Conservation (phyloP, 2,329 filamentous ascomycete species). For the Colletotrichum kahawae region DNA sequence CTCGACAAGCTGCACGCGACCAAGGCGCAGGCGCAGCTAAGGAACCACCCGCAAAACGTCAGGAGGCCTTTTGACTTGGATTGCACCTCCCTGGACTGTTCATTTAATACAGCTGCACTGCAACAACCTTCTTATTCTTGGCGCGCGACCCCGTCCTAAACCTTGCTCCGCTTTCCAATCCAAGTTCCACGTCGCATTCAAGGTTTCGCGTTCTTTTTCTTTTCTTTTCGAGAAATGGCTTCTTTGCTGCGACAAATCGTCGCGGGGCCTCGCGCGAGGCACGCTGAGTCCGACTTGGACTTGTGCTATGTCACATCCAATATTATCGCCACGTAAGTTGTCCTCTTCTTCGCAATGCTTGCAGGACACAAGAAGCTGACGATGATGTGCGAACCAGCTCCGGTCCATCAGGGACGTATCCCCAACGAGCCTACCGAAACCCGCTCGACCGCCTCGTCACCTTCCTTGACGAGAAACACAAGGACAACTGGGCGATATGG, state of each 20-base stretch:
- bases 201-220: not conserved
- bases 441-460: constrained; percentile 85
- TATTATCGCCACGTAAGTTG: constrained; percentile 65
- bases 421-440: constrained; percentile 91
- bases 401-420: constrained; percentile 87
- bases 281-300: constrained; percentile 88
- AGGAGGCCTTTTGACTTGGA: not conserved
- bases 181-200: not conserved
- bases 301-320: constrained; percentile 94
- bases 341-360: constrained; percentile 32
- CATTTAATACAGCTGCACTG: constrained; percentile 12
- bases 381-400: constrained; percentile 64
- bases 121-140: not conserved
- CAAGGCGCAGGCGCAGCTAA: constrained; percentile 12
- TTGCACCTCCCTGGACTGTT: not conserved
- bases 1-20: constrained; percentile 3
- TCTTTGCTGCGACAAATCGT: constrained; percentile 89
- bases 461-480: constrained; percentile 88
- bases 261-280: constrained; percentile 81
- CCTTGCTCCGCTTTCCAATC: constrained; percentile 7
- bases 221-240: constrained; percentile 54
- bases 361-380: not conserved
- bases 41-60: not conserved
- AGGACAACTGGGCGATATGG: constrained; percentile 90
- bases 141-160: not conserved